Evolutionary conservation across 805 yeast genomes (phyloP), one percentile per base, ranked within the genome.

Genomic region (Candida pini): DNA sequence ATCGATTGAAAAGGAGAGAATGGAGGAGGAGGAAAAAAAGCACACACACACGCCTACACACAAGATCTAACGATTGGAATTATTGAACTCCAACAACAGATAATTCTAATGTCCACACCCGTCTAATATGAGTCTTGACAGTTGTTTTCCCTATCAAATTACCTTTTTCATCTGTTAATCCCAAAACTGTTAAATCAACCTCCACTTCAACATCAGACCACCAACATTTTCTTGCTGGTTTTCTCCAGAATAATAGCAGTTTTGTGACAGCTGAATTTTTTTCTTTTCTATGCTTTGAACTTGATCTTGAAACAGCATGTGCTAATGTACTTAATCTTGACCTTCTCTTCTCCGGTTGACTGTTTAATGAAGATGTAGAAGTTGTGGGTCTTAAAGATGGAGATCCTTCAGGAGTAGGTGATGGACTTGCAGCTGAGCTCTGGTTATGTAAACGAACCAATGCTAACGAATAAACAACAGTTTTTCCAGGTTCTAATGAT

Each of bases 151-250:
- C 38, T 62, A 62, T 29, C 5, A 21, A 26, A 7, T 41, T 28
- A 12, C 60, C 61, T 22, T 50, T 38, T 10, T 48, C 28, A 26
- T 53, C 56, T 30, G 44, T 53, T 17, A 46, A 28, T 1, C 40
- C 45, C 28, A 59, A 22, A 19, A 44, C 35, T 9, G 54, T 41
- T 4, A 72, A 44, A 23, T 60, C 60, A 16, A 75, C 56, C 6
- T 75, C 78, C 15, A 75, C 59, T 19, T 60, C 65, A 28, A 76
- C 74, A 54, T 78, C 76, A 6, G 85, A 71, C 98, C 98, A 92
- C 98, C 98, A 92, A 63, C 98, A 92, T 56, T 92, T 92, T 53
- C 97, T 73, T 2, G 98, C 98, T 1, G 98, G 98, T 55, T 92
- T 92, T 43, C 95, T 73, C 97, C 98, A 92, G 54, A 92, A 92